Evolutionary conservation across 2,329 filamentous ascomycete genomes (phyloP).

Genomic region (Scorias spongiosa): DNA sequence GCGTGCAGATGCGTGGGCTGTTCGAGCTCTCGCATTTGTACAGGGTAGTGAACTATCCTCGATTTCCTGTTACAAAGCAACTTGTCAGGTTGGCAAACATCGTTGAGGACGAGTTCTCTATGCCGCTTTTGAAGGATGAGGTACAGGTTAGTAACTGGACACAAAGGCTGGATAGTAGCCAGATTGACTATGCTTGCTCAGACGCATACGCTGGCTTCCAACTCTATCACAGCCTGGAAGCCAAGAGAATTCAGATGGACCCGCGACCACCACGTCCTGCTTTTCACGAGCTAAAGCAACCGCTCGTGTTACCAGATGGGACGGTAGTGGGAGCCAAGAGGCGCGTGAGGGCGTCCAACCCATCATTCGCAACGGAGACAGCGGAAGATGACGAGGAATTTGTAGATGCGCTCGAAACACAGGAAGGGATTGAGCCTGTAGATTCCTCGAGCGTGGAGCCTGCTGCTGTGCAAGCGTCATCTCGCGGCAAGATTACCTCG

Average conservation of each 20-base stretch:
- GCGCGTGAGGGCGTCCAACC: neutral
- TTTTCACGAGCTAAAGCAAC: slow-evolving; percentile 49
- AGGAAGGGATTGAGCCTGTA: slow-evolving; percentile 3
- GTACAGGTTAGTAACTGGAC: slow-evolving; percentile 69
- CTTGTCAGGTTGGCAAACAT: slow-evolving; percentile 53
- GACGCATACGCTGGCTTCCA: slow-evolving; percentile 70
- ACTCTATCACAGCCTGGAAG: slow-evolving; percentile 57
- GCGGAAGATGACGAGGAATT: slow-evolving; percentile 16
- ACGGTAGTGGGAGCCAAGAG: slow-evolving; percentile 1
- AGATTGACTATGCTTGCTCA: slow-evolving; percentile 62
- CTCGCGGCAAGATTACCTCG: neutral
- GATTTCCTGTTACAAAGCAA: slow-evolving; percentile 46
- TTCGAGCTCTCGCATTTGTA: slow-evolving; percentile 76
- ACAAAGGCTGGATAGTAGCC: slow-evolving; percentile 41
- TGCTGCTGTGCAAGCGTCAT: neutral
- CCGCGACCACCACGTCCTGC: slow-evolving; percentile 58
- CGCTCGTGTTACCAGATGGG: slow-evolving; percentile 43
- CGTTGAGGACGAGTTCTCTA: slow-evolving; percentile 52
- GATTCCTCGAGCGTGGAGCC: neutral
- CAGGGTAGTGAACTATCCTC: slow-evolving; percentile 55
- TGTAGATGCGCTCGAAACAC: slow-evolving; percentile 15
- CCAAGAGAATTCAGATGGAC: slow-evolving; percentile 47
- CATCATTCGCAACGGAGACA: neutral
- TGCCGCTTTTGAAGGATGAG: slow-evolving; percentile 62
- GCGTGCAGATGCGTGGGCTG: slow-evolving; percentile 48